Base-by-base conservation (phyloP, 306 rosid species). In the Morella rubra region DNA sequence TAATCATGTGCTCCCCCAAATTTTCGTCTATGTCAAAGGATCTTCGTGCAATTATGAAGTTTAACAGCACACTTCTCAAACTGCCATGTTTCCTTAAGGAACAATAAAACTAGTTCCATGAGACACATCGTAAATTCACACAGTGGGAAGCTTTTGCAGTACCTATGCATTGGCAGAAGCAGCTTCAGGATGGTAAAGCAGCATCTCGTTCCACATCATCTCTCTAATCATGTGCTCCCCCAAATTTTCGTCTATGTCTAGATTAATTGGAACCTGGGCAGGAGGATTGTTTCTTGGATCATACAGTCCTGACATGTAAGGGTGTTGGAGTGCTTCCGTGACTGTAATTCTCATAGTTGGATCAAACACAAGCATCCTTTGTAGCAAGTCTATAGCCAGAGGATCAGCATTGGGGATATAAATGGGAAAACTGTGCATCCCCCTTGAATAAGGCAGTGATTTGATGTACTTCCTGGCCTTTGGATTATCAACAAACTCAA, bases 191-290 rank as follows among this genome's bases (percentile, higher is more conserved):
- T 94, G 98, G 85, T 90, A 94, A 72, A 83, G 85, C 46, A 88
- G 82, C 86, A 90, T 91, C 85, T 94, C 96, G 50, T 73, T 79
- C 98, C 90, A 90, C 90, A 94, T 91, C 95, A 91, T 89, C 74
- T 91, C 95, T 79, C 96, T 85, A 41, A 91, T 90, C 79, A 80
- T 80, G 4, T 76, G 77, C 76, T 86, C 93, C 5, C 77, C 85
- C 78, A 83, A 81, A 44, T 67, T 76, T 76, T 90, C 96, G 27
- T 91, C 89, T 13, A 91, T 85, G 80, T 92, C 93, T 19, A 94
- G 96, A 79, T 32, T 77, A 78, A 94, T 73, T 0, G 95, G 90
- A 66, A 88, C 87, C 72, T 85, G 87, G 40, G 82, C 90, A 0
- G 84, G 92, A 77, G 91, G 86, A 72, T 88, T 77, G 52, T 58